Evolutionary conservation across 441 rosid genomes (phyloP).

Genomic region (Croton setiger): DNA sequence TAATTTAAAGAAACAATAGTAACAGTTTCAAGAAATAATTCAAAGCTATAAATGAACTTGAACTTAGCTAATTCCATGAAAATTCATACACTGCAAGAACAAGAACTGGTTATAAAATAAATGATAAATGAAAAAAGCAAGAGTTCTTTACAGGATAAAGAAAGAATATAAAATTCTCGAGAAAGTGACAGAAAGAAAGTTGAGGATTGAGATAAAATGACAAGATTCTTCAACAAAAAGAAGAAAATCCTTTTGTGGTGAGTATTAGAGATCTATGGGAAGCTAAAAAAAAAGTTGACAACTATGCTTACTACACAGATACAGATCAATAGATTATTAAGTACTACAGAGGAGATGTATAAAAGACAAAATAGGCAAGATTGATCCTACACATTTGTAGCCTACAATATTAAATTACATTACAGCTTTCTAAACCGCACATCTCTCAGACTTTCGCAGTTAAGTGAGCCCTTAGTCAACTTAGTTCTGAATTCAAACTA

Average conservation of each 20-base stretch:
- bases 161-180: constrained; percentile 16
- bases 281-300: constrained; percentile 4
- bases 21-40: not conserved
- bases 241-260: constrained; percentile 15
- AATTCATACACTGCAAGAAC: not conserved
- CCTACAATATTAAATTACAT: constrained; percentile 19
- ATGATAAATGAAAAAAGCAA: no score
- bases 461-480: constrained; percentile 20
- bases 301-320: no score
- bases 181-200: constrained; percentile 25
- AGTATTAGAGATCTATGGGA: constrained; percentile 4
- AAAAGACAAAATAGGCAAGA: not conserved
- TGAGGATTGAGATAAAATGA: constrained; percentile 8
- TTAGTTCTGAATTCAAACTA: constrained; percentile 2
- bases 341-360: no score
- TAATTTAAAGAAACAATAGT: not conserved
- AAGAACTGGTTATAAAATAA: not conserved
- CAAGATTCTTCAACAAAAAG: not conserved
- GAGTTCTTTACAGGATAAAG: not conserved
- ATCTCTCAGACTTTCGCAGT: not conserved
- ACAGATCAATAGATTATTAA: no score
- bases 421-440: not conserved
- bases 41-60: not conserved
- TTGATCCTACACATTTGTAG: constrained; percentile 17
- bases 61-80: not conserved